These are phyloP conservation scores for Cephaloascus fragrans DNA, from an alignment of 805 yeast species.

Conservation along the genomic window DNA sequence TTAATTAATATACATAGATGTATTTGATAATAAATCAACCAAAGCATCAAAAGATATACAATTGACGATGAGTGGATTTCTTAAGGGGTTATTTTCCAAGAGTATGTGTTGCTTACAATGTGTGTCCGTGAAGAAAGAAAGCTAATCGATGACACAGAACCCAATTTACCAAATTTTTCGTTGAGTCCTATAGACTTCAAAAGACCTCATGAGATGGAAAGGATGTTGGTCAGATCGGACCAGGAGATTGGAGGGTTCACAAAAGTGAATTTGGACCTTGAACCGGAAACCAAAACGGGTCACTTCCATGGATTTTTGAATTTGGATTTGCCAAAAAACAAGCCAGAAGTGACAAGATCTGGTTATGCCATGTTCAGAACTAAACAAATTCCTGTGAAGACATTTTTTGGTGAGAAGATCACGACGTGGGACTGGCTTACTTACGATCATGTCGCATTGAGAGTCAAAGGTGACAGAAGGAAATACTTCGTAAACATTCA, in stretches of 20 bases:
- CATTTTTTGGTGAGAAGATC: slow-evolving; percentile 28
- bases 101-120: no score
- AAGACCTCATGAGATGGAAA: slow-evolving; percentile 34
- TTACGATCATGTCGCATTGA: slow-evolving; percentile 50
- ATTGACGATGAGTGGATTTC: no score
- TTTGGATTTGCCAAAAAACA: slow-evolving; percentile 52
- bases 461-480: slow-evolving; percentile 66
- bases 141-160: no score
- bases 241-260: slow-evolving; percentile 74
- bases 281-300: slow-evolving; percentile 35
- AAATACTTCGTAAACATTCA: slow-evolving; percentile 75
- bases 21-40: no score
- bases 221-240: slow-evolving; percentile 57
- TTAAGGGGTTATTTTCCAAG: no score
- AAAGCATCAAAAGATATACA: no score
- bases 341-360: slow-evolving; percentile 53
- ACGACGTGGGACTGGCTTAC: slow-evolving; percentile 61
- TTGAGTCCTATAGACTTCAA: background rate
- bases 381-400: slow-evolving; percentile 37
- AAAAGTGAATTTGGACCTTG: slow-evolving; percentile 40
- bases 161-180: background rate
- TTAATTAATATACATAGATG: no score
- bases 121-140: no score
- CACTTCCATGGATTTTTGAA: slow-evolving; percentile 57
- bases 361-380: slow-evolving; percentile 84